These are phyloP conservation scores for Carex cristatella DNA, from an alignment of 176 grass and related monocot genomes.

Conservation along the genomic window DNA sequence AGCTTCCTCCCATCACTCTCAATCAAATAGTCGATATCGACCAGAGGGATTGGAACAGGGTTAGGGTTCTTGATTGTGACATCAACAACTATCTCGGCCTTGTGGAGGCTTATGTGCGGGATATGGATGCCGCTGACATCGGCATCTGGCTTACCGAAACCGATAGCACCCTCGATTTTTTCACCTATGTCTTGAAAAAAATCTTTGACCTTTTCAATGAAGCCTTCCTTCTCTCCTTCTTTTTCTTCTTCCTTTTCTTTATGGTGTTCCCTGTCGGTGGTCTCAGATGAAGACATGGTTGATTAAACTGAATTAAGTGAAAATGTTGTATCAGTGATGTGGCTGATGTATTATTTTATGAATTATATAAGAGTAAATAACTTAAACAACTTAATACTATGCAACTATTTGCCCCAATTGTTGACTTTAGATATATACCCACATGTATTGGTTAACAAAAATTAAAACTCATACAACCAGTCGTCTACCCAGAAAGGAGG, in stretches of 20 bases:
- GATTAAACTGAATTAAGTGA: neutral
- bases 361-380: neutral
- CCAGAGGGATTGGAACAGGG: conserved; percentile 84
- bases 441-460: neutral
- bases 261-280: conserved; percentile 32
- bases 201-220: conserved; percentile 85
- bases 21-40: conserved; percentile 95
- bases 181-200: conserved; percentile 96
- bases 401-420: neutral
- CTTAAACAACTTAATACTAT: too few species aligned
- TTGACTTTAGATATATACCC: neutral
- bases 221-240: conserved; percentile 34
- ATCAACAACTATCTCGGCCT: conserved; percentile 81
- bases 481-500: neutral
- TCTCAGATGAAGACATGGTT: conserved; percentile 28
- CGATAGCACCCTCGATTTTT: conserved; percentile 83
- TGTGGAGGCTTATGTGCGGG: conserved; percentile 71
- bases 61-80: conserved; percentile 89
- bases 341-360: neutral
- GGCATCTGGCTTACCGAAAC: conserved; percentile 84
- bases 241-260: conserved; percentile 29
- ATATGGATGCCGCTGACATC: conserved; percentile 76
- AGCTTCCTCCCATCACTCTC: conserved; percentile 93
- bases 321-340: neutral
- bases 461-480: neutral